Conservation (phyloP, 208 protist species). For the Leishmania lainsoni region DNA sequence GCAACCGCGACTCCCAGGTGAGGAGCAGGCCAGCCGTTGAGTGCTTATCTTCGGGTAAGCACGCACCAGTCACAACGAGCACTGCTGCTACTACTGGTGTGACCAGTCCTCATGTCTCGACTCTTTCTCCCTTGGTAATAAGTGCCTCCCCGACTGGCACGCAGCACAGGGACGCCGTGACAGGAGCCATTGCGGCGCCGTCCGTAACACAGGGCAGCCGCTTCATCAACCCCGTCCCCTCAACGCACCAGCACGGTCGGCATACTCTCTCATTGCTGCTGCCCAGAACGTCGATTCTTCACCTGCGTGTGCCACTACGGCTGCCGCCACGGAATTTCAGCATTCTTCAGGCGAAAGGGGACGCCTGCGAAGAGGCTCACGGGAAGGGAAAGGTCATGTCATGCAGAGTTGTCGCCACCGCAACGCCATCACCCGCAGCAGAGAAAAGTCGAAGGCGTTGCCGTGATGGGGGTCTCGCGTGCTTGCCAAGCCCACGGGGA, state of each 20-base stretch:
- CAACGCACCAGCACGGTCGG: background rate
- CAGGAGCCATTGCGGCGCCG: background rate
- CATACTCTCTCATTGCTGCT: background rate
- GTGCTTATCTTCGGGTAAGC: background rate
- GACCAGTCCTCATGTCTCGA: background rate
- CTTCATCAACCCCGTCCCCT: background rate
- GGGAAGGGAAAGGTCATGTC: background rate
- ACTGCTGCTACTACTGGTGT: background rate
- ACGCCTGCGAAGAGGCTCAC: background rate
- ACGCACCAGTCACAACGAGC: background rate
- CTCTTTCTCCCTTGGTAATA: background rate
- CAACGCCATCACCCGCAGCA: background rate
- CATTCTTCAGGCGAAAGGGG: too few relatives aligned
- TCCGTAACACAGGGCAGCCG: background rate
- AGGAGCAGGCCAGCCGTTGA: background rate
- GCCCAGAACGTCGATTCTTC: background rate
- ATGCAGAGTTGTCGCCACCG: background rate
- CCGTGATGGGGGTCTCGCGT: background rate
- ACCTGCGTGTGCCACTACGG: background rate
- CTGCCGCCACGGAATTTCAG: background rate
- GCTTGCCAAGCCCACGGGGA: background rate
- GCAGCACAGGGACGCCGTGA: background rate
- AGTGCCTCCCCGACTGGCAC: background rate
- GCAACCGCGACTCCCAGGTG: background rate
- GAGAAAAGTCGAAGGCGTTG: background rate